phyloP scores from a whole-genome alignment of 306 rosid species.

The Cotoneaster glaucophyllus region DNA sequence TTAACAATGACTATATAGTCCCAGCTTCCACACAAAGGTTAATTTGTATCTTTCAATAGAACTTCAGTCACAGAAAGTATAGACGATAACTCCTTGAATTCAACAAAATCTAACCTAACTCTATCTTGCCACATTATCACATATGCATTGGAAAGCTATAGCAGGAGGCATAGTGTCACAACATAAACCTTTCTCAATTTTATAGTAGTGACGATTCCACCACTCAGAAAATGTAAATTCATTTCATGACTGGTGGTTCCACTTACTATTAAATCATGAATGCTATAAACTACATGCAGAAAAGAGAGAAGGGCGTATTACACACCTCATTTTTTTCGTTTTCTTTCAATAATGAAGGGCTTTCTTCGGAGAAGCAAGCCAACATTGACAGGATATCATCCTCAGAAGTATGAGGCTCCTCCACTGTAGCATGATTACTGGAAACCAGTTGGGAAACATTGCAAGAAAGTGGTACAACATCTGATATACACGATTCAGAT shows the following conservation, averaged over 20 bases:
- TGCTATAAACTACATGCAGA: not conserved
- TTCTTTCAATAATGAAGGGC: not conserved
- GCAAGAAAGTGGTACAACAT: slow-evolving; percentile 14
- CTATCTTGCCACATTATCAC: not conserved
- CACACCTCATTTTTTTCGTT: slow-evolving; percentile 34
- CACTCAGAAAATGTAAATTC: not conserved
- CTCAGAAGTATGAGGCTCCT: not conserved
- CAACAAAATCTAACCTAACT: not conserved
- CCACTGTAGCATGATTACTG: not conserved
- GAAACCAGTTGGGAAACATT: slow-evolving; percentile 15
- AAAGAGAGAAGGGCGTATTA: not conserved
- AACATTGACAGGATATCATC: slow-evolving; percentile 13
- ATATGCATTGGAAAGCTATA: not conserved
- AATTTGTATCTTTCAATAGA: not conserved
- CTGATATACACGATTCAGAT: slow-evolving; percentile 34
- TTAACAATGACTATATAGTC: not conserved
- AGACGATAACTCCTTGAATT: too few relatives aligned
- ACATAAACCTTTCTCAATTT: not conserved
- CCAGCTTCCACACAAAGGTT: not conserved
- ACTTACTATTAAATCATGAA: not conserved
- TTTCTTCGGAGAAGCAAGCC: slow-evolving; percentile 12
- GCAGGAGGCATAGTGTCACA: not conserved
- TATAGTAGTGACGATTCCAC: not conserved
- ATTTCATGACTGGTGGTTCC: not conserved
- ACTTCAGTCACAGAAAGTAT: too few relatives aligned